Evolutionary conservation across 768 basidiomycete species (phyloP).

Genomic region (Boletus sp.): DNA sequence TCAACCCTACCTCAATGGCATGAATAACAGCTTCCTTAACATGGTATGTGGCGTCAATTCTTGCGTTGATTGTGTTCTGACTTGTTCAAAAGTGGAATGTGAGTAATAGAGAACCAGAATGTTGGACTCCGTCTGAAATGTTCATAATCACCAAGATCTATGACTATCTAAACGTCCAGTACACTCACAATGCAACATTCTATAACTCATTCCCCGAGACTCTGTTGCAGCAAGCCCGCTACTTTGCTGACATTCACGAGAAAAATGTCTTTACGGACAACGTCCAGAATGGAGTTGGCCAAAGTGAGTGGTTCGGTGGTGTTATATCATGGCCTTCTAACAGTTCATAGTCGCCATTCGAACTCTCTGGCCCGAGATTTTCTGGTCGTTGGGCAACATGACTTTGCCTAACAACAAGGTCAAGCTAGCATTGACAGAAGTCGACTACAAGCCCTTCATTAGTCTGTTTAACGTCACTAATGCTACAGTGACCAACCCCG

Average conservation of each 20-base stretch:
- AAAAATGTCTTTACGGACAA: constrained; percentile 66
- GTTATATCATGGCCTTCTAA: background rate
- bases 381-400: constrained; percentile 72
- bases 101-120: constrained; percentile 26
- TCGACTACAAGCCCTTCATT: constrained; percentile 88
- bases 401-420: constrained; percentile 71
- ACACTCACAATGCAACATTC: constrained; percentile 79
- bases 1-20: constrained; percentile 65
- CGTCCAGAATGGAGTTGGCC: constrained; percentile 61
- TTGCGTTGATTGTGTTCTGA: constrained; percentile 7
- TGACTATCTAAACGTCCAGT: constrained; percentile 74
- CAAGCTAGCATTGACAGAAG: constrained; percentile 71
- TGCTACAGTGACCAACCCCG: constrained; percentile 53
- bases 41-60: constrained; percentile 44
- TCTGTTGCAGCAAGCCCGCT: constrained; percentile 66
- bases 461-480: constrained; percentile 81
- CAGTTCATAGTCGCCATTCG: constrained; percentile 68
- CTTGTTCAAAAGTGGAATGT: constrained; percentile 64
- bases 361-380: constrained; percentile 69
- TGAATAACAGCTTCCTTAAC: constrained; percentile 62
- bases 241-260: constrained; percentile 78
- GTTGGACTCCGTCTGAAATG: background rate
- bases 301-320: constrained; percentile 50
- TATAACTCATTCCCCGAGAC: constrained; percentile 68
- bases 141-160: constrained; percentile 48